Base-by-base conservation (phyloP, 148 eudicot species). In the Vaccinium darrowii region DNA sequence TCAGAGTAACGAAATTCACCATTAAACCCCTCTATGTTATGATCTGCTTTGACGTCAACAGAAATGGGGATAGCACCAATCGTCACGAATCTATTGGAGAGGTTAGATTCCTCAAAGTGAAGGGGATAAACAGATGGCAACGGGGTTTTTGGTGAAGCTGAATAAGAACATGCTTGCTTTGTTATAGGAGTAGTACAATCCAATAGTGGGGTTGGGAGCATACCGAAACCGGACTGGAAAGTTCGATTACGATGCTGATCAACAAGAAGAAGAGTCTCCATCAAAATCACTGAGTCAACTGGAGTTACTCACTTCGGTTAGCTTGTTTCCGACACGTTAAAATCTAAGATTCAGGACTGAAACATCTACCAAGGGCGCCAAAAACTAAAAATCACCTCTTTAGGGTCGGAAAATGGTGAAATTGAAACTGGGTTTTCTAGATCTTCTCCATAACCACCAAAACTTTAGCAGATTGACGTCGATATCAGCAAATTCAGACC, bases 191-290 rank as follows among this genome's bases (percentile, higher is more conserved):
- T 39, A 23, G 83, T 87, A 76, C 56, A 76, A 82, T 76, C 80
- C 85, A 86, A 88, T 13, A 85, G 73, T 43, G 98, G 96, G 84
- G 83, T 89, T 30, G 92, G 93, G 15, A 90, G 89, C 36, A 93
- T 73, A 9, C 93, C 98, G 16, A 83, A 84, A 3, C 93, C 94
- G 27, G 95, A 90, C 58, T 95, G 93, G 81, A 92, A 93, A 25
- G 91, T 84, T 79, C 91, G 88, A 85, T 91, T 87, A 80, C 90
- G 81, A 75, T 95, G 98, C 33, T 91, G 93, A 69, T 91, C 90
- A 87, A 91, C 94, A 74, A 82, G 92, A 73, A 93, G 87, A 73
- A 96, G 87, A 10, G 98, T 92, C 86, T 94, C 98, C 98, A 93
- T 93, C 58, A 53, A 74, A 7, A 83, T 78, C 63, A 39, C 69